phyloP scores from a whole-genome alignment of 345 rosid genomes.

The Tarenaya hassleriana region DNA sequence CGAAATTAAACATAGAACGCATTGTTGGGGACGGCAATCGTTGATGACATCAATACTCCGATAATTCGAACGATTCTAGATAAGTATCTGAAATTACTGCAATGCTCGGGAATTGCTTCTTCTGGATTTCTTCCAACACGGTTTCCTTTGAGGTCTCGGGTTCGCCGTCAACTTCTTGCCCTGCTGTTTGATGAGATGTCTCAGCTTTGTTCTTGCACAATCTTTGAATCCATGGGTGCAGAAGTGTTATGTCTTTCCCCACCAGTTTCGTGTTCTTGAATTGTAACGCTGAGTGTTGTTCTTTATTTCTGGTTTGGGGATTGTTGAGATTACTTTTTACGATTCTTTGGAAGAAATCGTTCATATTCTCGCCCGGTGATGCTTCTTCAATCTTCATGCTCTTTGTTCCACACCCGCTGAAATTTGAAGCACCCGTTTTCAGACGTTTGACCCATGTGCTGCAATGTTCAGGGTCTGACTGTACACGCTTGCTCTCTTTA shows the following conservation, averaged over 20 bases:
- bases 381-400: too few species aligned
- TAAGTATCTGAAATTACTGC: too few species aligned
- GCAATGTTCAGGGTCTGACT: slow-evolving; percentile 36
- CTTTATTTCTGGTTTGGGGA: slow-evolving; percentile 27
- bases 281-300: slow-evolving; percentile 24
- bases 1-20: too few species aligned
- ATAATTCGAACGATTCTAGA: too few species aligned
- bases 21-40: too few species aligned
- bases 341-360: slow-evolving; percentile 29
- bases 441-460: slow-evolving; percentile 85
- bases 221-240: slow-evolving; percentile 64
- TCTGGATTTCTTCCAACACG: too few species aligned
- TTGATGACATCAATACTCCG: too few species aligned
- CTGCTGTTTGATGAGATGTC: slow-evolving; percentile 23
- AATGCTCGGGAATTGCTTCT: too few species aligned
- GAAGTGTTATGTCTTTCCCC: slow-evolving; percentile 32
- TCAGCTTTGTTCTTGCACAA: slow-evolving; percentile 41
- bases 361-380: slow-evolving; percentile 34
- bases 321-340: slow-evolving; percentile 28
- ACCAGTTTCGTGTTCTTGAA: slow-evolving; percentile 26
- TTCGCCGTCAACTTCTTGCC: slow-evolving; percentile 9
- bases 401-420: too few species aligned
- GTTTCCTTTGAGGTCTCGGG: too few species aligned
- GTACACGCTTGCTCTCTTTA: slow-evolving; percentile 34
- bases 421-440: slow-evolving; percentile 37